Percentiles rank a stretch among this genome's conserved stretches.
These are phyloP conservation scores for Zymoseptoria brevis DNA, from an alignment of 2,329 filamentous ascomycete species.

Conservation along the genomic window DNA sequence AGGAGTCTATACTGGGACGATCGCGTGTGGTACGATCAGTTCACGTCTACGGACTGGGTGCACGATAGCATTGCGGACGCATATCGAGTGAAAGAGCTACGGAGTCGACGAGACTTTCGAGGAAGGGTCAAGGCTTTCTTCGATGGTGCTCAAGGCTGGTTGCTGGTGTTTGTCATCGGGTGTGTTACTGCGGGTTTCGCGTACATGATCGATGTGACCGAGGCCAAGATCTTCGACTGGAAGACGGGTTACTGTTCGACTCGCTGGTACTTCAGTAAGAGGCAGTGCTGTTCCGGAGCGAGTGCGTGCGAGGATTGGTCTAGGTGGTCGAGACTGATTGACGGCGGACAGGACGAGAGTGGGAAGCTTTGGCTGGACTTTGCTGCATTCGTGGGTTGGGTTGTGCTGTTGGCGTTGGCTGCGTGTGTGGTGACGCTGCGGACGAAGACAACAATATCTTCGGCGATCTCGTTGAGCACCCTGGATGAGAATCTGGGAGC, in stretches of 20 bases:
- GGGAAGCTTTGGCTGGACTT: conserved; percentile 64
- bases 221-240: conserved; percentile 77
- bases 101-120: conserved; percentile 72
- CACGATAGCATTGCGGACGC: conserved; percentile 95
- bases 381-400: conserved; percentile 63
- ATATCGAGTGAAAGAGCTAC: conserved; percentile 74
- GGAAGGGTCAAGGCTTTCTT: conserved; percentile 70
- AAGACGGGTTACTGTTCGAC: conserved; percentile 79
- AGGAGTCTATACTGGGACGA: conserved; percentile 66
- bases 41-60: conserved; percentile 96
- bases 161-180: conserved; percentile 83
- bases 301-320: conserved; percentile 52
- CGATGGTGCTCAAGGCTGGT: conserved; percentile 88
- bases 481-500: conserved; percentile 89
- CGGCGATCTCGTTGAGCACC: conserved; percentile 75
- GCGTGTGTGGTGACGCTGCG: conserved; percentile 75
- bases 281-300: conserved; percentile 53
- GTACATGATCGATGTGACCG: conserved; percentile 81
- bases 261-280: conserved; percentile 65
- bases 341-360: conserved; percentile 35
- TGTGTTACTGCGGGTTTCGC: conserved; percentile 76
- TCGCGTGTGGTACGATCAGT: conserved; percentile 97
- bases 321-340: conserved; percentile 55
- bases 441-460: conserved; percentile 92
- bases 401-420: conserved; percentile 59